Conservation (phyloP, 2,329 filamentous ascomycete genomes). For the Chaetothyriales sp. region DNA sequence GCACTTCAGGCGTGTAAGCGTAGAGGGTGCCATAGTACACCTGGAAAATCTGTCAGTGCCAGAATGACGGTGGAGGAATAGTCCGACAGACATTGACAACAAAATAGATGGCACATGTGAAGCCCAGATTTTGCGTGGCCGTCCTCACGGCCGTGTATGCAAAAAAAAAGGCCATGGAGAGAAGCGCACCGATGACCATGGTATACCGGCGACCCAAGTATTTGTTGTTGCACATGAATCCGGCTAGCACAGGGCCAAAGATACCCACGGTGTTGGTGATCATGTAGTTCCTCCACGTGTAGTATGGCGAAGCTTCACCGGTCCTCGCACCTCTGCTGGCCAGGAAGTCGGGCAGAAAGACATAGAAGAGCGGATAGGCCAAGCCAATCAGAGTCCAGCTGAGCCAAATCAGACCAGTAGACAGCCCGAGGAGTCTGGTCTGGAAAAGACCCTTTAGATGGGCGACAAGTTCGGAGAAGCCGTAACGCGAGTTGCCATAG, state of each 20-base stretch:
- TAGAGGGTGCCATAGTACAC: slow-evolving; percentile 67
- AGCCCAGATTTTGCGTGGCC: slow-evolving; percentile 49
- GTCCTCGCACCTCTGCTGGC: slow-evolving; percentile 53
- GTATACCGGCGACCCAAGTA: slow-evolving; percentile 59
- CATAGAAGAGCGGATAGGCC: slow-evolving; percentile 54
- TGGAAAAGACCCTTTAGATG: slow-evolving; percentile 58
- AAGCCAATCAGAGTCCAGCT: slow-evolving; percentile 57
- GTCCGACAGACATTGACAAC: slow-evolving; percentile 53
- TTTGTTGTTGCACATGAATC: slow-evolving; percentile 54
- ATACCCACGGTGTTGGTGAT: slow-evolving; percentile 62
- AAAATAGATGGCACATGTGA: slow-evolving; percentile 54
- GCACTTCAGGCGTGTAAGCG: slow-evolving; percentile 60
- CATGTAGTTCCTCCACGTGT: slow-evolving; percentile 67
- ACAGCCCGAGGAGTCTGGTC: slow-evolving; percentile 44
- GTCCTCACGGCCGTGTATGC: slow-evolving; percentile 56
- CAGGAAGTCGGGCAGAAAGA: slow-evolving; percentile 41
- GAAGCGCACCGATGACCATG: slow-evolving; percentile 46
- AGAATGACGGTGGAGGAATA: slow-evolving; percentile 61
- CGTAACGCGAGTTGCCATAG: slow-evolving; percentile 24
- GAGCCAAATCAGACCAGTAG: slow-evolving; percentile 46
- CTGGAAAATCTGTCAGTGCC: slow-evolving; percentile 60
- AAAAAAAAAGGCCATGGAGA: slow-evolving; percentile 58
- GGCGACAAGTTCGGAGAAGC: slow-evolving; percentile 13
- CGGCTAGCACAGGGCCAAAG: slow-evolving; percentile 59
- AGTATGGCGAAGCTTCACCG: slow-evolving; percentile 57